These are phyloP conservation scores for Abrus precatorius DNA, from an alignment of 306 rosid species.

Conservation along the genomic window DNA sequence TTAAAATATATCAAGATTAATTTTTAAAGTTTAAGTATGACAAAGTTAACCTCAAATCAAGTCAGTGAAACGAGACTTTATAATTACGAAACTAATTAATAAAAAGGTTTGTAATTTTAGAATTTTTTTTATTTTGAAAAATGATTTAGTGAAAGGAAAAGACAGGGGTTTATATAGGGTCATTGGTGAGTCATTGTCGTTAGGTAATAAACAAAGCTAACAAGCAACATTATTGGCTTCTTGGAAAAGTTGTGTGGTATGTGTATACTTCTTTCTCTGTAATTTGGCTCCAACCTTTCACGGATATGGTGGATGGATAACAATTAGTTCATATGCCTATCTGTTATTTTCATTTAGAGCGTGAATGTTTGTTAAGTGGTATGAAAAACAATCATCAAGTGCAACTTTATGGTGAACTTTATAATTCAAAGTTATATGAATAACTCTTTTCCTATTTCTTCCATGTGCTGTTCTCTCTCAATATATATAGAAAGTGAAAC, in stretches of 20 bases:
- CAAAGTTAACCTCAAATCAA: too few species aligned
- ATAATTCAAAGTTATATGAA: not conserved
- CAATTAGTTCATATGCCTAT: conserved; percentile 23
- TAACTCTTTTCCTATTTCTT: not conserved
- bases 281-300: conserved; percentile 45
- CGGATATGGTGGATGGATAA: conserved; percentile 12
- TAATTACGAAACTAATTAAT: not conserved
- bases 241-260: conserved; percentile 42
- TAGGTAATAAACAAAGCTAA: conserved; percentile 47
- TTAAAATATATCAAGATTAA: too few species aligned
- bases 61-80: too few species aligned
- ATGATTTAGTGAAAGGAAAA: not conserved
- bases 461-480: not conserved
- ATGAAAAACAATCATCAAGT: not conserved
- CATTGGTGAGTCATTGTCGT: conserved; percentile 45
- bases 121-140: not conserved
- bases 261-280: conserved; percentile 21
- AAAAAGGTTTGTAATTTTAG: not conserved
- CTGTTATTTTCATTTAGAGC: conserved; percentile 27
- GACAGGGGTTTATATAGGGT: conserved; percentile 2
- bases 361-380: not conserved
- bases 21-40: too few species aligned
- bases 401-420: conserved; percentile 11
- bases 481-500: not conserved
- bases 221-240: conserved; percentile 49